phyloP scores from a whole-genome alignment of 2,329 filamentous ascomycete species.

The Rugonectria rugulosa region DNA sequence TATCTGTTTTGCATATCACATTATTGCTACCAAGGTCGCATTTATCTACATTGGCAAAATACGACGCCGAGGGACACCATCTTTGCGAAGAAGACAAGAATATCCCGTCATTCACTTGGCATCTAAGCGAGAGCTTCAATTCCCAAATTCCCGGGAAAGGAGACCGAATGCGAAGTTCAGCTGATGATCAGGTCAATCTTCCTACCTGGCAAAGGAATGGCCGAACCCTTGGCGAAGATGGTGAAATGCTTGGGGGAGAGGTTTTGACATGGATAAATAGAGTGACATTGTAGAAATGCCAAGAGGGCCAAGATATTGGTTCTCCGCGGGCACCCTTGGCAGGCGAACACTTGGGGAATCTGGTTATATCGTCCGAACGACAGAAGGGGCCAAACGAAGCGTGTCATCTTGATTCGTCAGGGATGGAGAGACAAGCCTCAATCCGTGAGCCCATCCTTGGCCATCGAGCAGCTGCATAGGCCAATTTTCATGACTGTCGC shows the following conservation, averaged over 20 bases:
- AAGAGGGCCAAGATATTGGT: neutral
- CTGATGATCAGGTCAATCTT: too few relatives aligned
- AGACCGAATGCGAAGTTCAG: too few relatives aligned
- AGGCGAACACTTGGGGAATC: neutral
- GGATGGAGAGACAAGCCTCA: too few relatives aligned
- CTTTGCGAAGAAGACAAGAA: neutral
- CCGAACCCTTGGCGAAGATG: neutral
- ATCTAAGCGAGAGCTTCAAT: neutral
- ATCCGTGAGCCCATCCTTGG: too few relatives aligned
- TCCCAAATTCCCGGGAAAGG: too few relatives aligned
- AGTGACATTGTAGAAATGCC: neutral
- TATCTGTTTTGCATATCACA: neutral
- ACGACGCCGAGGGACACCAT: too few relatives aligned
- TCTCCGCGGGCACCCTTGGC: neutral
- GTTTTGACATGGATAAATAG: neutral
- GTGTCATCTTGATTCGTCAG: too few relatives aligned
- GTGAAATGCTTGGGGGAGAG: neutral
- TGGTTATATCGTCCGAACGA: too few relatives aligned
- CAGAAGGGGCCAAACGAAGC: too few relatives aligned
- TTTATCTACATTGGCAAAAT: neutral
- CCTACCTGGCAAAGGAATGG: too few relatives aligned
- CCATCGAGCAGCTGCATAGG: too few relatives aligned
- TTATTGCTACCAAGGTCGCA: neutral
- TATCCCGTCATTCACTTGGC: constrained; percentile 5
- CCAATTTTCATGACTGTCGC: too few relatives aligned